A percentile compares a stretch with the other conserved stretches of the same genome.
These are phyloP conservation scores for Blepharisma japonicum DNA, from an alignment of 73 alveolate species.

Conservation along the genomic window DNA sequence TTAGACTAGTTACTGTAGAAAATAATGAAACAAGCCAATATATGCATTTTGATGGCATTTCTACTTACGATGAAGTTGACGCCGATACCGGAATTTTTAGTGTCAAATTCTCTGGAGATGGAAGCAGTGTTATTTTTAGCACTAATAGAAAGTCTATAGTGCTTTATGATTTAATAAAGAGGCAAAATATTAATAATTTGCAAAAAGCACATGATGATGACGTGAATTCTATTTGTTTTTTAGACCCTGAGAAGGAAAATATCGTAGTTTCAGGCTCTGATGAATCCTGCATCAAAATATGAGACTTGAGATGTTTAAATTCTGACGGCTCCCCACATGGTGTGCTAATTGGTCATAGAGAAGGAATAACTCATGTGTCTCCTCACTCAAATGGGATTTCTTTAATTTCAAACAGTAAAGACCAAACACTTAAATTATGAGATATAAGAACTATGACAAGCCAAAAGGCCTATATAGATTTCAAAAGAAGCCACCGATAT, in stretches of 20 bases:
- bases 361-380: constrained; percentile 70
- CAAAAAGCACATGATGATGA: constrained; percentile 68
- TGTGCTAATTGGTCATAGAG: constrained; percentile 71
- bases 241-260: constrained; percentile 53
- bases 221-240: constrained; percentile 70
- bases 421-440: constrained; percentile 63
- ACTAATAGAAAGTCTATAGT: constrained; percentile 52
- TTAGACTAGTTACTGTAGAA: too few species aligned
- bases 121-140: constrained; percentile 53
- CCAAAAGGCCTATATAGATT: neutral
- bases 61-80: neutral
- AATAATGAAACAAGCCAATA: too few species aligned
- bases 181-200: constrained; percentile 37
- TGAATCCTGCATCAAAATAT: constrained; percentile 62
- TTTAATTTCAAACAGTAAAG: constrained; percentile 74
- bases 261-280: constrained; percentile 75
- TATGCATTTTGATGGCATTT: too few species aligned
- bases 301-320: constrained; percentile 66
- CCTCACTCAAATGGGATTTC: constrained; percentile 60
- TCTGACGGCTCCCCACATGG: constrained; percentile 45
- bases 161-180: constrained; percentile 48
- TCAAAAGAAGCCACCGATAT: constrained; percentile 2
- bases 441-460: constrained; percentile 64
- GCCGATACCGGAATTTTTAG: constrained; percentile 48
- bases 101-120: constrained; percentile 63